Evolutionary conservation across 1,284 basidiomycete species (phyloP), one percentile per base, ranked within the genome.

Genomic region (Cryptococcus hybrid): DNA sequence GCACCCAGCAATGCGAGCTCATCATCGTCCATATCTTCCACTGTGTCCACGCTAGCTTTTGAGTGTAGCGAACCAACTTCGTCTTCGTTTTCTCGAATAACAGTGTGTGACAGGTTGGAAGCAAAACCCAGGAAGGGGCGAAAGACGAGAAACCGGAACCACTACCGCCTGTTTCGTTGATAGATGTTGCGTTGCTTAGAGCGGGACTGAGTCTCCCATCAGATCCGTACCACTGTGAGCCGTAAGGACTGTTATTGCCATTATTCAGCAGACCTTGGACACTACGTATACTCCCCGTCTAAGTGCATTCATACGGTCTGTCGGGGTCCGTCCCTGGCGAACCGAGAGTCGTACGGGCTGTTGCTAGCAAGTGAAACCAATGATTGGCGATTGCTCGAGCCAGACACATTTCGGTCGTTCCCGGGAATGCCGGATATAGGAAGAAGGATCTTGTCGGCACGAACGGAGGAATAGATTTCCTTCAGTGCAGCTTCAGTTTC

Each of bases 71-170:
- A 92, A 51, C 84, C 82, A 50, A 85, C 83, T 68, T 96, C 92
- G 70, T 96, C 94, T 75, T 98, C 93, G 62, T 92, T 89, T 6
- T 99, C 95, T 30, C 88, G 86, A 72, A 99, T 98, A 74, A 98
- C 97, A 1, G 92, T 93, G 71, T 96, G 90, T 1, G 92, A 91
- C 18, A 99, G 82, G 59, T 95, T 98, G 57, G 89, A 94, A 2
- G 92, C 95, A 73, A 99, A 99, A 5, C 95, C 95, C 6, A 97
- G 82, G 91, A 86, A 0, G 90, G 88, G 0, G 87, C 83, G 51
- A 90, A 81, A 2, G 63, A 47, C 11, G 55, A 54, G 30, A 61
- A 56, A 15, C n/a, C n/a, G 24, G 43, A 44, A 30, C 30, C 30
- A 30, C 15, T 48, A 30, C 5, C 54, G 72, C 82, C 62, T 63